Evolutionary conservation across 139 green algal species (phyloP).

Genomic region (Chlorella vulgaris): DNA sequence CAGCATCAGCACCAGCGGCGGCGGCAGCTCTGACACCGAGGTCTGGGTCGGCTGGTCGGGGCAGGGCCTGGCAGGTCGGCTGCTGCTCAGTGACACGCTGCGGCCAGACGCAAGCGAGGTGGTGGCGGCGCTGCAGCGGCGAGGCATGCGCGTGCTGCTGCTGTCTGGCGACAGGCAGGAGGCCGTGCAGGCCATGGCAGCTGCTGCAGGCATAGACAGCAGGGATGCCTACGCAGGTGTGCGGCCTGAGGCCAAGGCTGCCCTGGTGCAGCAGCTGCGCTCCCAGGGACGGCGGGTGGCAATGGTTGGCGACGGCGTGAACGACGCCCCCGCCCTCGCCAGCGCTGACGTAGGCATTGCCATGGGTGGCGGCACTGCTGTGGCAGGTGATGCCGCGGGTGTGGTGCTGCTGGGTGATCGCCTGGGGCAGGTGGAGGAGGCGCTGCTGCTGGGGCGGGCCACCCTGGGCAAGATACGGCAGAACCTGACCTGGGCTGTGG

Average conservation of each 20-base stretch:
- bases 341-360: constrained; percentile 84
- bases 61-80: constrained; percentile 63
- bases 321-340: constrained; percentile 92
- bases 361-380: constrained; percentile 72
- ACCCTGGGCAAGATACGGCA: constrained; percentile 91
- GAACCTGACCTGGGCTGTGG: constrained; percentile 93
- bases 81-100: constrained; percentile 74
- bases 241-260: constrained; percentile 63
- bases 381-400: constrained; percentile 78
- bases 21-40: constrained; percentile 6
- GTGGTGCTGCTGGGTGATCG: constrained; percentile 94
- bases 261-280: constrained; percentile 47
- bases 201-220: constrained; percentile 62
- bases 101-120: constrained; percentile 63
- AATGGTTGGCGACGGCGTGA: constrained; percentile 97
- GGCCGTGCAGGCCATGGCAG: constrained; percentile 61
- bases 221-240: constrained; percentile 44
- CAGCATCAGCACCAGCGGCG: constrained; percentile 22
- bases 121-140: constrained; percentile 61
- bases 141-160: constrained; percentile 73
- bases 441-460: constrained; percentile 74
- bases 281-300: constrained; percentile 66
- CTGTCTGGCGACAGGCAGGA: constrained; percentile 80
- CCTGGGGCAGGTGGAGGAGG: constrained; percentile 80
- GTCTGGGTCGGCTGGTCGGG: constrained; percentile 74